Conservation (phyloP, 2,329 filamentous ascomycete genomes). For the Colletotrichum australisinense region DNA sequence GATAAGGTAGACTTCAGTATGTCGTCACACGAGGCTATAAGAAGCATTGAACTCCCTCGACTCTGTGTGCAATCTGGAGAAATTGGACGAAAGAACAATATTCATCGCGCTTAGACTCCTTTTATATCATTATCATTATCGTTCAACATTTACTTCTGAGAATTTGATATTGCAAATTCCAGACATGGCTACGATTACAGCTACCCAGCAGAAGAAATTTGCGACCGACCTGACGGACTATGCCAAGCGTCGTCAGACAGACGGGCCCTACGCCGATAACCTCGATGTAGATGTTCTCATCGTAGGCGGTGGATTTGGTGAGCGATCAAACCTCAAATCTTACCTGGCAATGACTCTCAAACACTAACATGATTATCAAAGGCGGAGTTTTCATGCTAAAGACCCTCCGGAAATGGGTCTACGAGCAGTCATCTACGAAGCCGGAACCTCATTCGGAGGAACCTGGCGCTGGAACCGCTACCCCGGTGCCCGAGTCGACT, state of each 20-base stretch:
- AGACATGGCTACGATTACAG: conserved; percentile 36
- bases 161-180: neutral
- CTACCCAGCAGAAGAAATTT: conserved; percentile 47
- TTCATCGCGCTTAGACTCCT: neutral
- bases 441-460: conserved; percentile 61
- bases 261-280: conserved; percentile 54
- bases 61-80: accelerated
- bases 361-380: neutral
- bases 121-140: too few relatives aligned
- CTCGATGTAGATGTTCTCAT: conserved; percentile 57
- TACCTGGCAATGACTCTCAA: neutral
- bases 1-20: neutral
- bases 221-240: conserved; percentile 54
- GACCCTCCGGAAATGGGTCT: conserved; percentile 61
- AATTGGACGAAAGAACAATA: neutral
- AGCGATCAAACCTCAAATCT: neutral
- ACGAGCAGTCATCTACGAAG: conserved; percentile 62
- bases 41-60: neutral
- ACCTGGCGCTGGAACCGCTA: conserved; percentile 69
- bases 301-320: conserved; percentile 56
- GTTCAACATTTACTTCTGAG: too few relatives aligned
- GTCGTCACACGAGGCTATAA: neutral
- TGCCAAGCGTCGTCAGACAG: conserved; percentile 41
- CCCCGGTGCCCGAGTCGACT: conserved; percentile 66
- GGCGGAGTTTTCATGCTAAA: conserved; percentile 62